These are phyloP conservation scores for Breviolum minutum DNA, from an alignment of 73 alveolate genomes.

Conservation along the genomic window DNA sequence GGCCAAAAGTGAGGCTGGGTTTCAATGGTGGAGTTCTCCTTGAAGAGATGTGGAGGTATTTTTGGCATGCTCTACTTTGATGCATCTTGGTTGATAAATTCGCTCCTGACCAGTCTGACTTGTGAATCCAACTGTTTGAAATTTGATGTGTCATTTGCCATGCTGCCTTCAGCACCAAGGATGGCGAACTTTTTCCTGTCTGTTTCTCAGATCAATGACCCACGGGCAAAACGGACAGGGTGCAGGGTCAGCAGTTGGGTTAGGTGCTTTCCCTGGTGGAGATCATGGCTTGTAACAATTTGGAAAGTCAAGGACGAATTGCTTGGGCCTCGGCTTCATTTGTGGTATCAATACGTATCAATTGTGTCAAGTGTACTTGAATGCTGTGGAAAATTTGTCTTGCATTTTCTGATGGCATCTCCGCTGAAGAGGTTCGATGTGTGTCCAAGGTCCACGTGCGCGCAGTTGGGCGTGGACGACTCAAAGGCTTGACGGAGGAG, in stretches of 20 bases:
- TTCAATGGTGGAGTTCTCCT: conserved; percentile 37
- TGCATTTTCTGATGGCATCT: no score
- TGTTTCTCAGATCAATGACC: not conserved
- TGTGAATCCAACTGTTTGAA: no score
- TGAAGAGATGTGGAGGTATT: conserved; percentile 13
- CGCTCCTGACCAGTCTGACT: not conserved
- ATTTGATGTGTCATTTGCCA: not conserved
- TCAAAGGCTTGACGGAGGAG: conserved; percentile 46
- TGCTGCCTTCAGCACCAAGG: not conserved
- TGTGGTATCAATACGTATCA: no score
- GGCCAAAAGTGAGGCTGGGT: conserved; percentile 33
- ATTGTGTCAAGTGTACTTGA: no score
- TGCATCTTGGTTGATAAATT: not conserved
- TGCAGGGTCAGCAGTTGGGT: not conserved
- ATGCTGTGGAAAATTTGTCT: no score
- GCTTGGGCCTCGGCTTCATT: not conserved
- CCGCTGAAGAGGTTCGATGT: no score
- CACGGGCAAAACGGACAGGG: not conserved
- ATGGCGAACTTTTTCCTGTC: conserved; percentile 11
- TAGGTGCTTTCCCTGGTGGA: conserved; percentile 62
- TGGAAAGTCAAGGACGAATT: conserved; percentile 48
- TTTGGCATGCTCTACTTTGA: conserved; percentile 69
- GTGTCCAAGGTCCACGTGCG: conserved; percentile 47
- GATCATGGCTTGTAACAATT: conserved; percentile 58
- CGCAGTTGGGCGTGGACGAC: conserved; percentile 18